Evolutionary conservation across 192 early-diverging fungal species (phyloP).

Genomic region (Mortierella antarctica): DNA sequence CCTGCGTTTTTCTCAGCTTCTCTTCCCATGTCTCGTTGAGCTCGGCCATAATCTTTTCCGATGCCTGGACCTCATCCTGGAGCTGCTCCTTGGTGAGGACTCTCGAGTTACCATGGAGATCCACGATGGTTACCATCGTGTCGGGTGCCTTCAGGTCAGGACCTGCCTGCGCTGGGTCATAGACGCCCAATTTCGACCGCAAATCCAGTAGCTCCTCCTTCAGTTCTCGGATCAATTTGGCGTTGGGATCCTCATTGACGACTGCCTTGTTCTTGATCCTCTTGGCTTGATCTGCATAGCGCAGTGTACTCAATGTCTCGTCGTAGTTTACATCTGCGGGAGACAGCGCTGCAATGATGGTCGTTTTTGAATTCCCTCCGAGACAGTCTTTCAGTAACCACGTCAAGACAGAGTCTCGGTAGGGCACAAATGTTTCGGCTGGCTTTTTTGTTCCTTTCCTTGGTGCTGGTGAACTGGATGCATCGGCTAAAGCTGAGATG

Average conservation of each 20-base stretch:
- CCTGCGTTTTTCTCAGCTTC: constrained; percentile 76
- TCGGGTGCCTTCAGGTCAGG: constrained; percentile 16
- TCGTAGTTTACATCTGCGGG: constrained; percentile 72
- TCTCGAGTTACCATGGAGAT: constrained; percentile 56
- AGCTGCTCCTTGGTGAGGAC: constrained; percentile 66
- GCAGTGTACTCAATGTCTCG: constrained; percentile 86
- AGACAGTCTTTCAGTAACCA: constrained; percentile 89
- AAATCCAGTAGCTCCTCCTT: constrained; percentile 82
- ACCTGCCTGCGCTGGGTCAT: constrained; percentile 52
- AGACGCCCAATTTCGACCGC: constrained; percentile 64
- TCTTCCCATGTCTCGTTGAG: constrained; percentile 89
- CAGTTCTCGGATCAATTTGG: constrained; percentile 83
- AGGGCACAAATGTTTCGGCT: constrained; percentile 79
- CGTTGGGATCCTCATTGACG: constrained; percentile 90
- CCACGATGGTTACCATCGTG: constrained; percentile 55
- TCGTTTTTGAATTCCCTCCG: constrained; percentile 86
- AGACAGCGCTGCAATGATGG: constrained; percentile 85
- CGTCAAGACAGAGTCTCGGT: constrained; percentile 91
- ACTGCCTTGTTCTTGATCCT: constrained; percentile 90
- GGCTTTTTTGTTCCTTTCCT: constrained; percentile 58
- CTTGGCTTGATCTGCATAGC: constrained; percentile 93
- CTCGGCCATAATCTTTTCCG: constrained; percentile 88
- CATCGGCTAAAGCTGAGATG: constrained; percentile 88
- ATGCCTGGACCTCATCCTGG: constrained; percentile 82
- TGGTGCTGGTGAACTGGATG: constrained; percentile 51